Base-by-base conservation (phyloP, 2,329 filamentous ascomycete genomes). In the Neopestalotiopsis sp. region DNA sequence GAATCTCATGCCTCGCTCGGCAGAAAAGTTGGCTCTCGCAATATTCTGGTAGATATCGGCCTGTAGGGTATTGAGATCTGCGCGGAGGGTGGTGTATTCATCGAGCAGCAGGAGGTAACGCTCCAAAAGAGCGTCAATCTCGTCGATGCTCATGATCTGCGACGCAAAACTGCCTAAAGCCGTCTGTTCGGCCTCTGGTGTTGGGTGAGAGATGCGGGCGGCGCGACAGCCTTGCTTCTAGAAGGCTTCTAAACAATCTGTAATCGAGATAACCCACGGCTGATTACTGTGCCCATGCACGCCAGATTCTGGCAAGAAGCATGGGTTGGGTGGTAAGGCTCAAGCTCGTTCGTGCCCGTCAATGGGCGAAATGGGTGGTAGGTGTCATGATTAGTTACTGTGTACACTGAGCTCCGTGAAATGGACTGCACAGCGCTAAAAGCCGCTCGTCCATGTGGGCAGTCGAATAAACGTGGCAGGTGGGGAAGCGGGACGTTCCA, bases 11-110 rank as follows among this genome's bases (percentile, higher is more conserved):
- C 90, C 87, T 13, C 88, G 83, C 76, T 89, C 85, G n/a, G 88
- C 89, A 34, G 88, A 83, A 79, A 93, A 94, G 80, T 94, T 94
- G 70, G 93, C 92, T 68, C 92, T 88, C n/a, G 92, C 91, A 56
- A 95, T 84, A 72, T 83, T 81, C 68, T 87, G 86, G 75, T 85
- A 88, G 71, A 92, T 85, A 65, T 81, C 81, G 24, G 86, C 81
- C 71, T 93, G 87, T 24, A 88, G 80, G 13, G 78, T 76, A 58
- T 83, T 82, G 49, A 94, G 84, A 58, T 85, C 77, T 32, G 81
- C 76, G 69, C 88, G 88, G 3, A 92, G 85, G 24, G 79, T 78
- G 13, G 89, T 88, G 81, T 95, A 94, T 74, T 89, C 82, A 77
- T 94, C 86, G 1, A 95, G 81, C 1, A 92, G 84, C 67, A 77